These are phyloP conservation scores for Narthecium ossifragum DNA, from an alignment of 106 monocot genomes.

Conservation along the genomic window DNA sequence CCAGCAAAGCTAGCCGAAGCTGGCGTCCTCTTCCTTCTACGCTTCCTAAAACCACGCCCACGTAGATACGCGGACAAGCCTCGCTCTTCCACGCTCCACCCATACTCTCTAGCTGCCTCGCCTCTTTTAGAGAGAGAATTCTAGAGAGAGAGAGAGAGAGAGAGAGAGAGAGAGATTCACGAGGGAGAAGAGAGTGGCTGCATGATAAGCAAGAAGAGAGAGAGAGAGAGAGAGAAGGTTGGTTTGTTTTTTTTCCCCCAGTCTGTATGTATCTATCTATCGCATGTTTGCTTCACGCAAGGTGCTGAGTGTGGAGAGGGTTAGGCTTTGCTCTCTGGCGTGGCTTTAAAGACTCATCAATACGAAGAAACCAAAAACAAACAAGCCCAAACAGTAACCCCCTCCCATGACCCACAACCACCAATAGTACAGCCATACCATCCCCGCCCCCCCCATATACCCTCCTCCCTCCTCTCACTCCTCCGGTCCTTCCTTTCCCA, in stretches of 20 bases:
- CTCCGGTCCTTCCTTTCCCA: background rate
- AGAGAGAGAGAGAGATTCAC: background rate
- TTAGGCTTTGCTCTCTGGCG: conserved; percentile 51
- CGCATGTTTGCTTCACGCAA: conserved; percentile 99
- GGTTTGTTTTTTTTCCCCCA: conserved; percentile 5
- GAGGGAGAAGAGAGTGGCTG: background rate
- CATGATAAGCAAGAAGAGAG: background rate
- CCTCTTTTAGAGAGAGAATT: too few species aligned
- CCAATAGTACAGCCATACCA: conserved; percentile 36
- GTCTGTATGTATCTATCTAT: background rate
- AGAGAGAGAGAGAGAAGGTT: conserved; percentile 8
- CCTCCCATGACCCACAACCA: conserved; percentile 58
- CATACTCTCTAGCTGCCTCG: too few species aligned
- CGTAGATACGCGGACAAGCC: conserved; percentile 20
- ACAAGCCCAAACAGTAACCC: conserved; percentile 39
- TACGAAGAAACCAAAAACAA: conserved; percentile 39
- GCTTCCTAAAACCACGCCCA: conserved; percentile 17
- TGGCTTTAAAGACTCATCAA: conserved; percentile 98
- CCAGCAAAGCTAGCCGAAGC: too few species aligned
- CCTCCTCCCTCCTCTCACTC: background rate
- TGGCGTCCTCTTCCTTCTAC: conserved; percentile 36
- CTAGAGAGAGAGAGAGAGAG: too few species aligned
- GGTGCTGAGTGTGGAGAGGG: conserved; percentile 34
- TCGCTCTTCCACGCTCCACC: conserved; percentile 1
- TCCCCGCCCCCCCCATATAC: background rate